These are phyloP conservation scores for Apodospora peruviana DNA, from an alignment of 495 filamentous ascomycete species.

Conservation along the genomic window DNA sequence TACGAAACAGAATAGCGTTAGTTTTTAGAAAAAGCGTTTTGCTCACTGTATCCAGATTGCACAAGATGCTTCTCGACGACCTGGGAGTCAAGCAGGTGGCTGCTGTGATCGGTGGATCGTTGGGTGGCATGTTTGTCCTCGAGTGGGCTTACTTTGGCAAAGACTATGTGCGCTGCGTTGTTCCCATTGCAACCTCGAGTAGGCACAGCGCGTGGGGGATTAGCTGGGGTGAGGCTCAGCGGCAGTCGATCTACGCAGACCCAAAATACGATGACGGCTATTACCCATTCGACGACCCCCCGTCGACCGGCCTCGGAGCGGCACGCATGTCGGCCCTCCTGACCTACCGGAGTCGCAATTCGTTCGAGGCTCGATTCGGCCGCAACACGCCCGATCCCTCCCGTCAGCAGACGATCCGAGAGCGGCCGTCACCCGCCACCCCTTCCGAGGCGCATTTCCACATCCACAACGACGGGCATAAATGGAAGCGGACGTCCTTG, in stretches of 20 bases:
- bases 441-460: slow-evolving; percentile 81
- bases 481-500: slow-evolving; percentile 36
- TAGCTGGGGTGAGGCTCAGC: slow-evolving; percentile 95
- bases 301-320: slow-evolving; percentile 78
- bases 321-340: slow-evolving; percentile 95
- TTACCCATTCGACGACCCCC: slow-evolving; percentile 78
- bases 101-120: slow-evolving; percentile 90
- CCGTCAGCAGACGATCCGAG: slow-evolving; percentile 71
- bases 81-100: slow-evolving; percentile 83
- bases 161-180: slow-evolving; percentile 85
- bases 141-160: slow-evolving; percentile 96
- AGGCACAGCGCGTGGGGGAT: slow-evolving; percentile 98
- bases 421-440: slow-evolving; percentile 53
- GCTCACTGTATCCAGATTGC: slow-evolving; percentile 53
- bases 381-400: slow-evolving; percentile 85
- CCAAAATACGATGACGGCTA: slow-evolving; percentile 98
- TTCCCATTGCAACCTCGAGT: slow-evolving; percentile 91
- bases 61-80: slow-evolving; percentile 86
- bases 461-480: slow-evolving; percentile 94
- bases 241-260: slow-evolving; percentile 97
- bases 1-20: slow-evolving; percentile 32
- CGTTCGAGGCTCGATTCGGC: slow-evolving; percentile 92
- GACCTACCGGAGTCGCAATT: slow-evolving; percentile 93
- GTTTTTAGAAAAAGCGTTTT: neutral
- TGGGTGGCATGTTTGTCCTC: slow-evolving; percentile 95